phyloP scores from a whole-genome alignment of 1,139 yeast genomes.

The Suhomyces terraborum region DNA sequence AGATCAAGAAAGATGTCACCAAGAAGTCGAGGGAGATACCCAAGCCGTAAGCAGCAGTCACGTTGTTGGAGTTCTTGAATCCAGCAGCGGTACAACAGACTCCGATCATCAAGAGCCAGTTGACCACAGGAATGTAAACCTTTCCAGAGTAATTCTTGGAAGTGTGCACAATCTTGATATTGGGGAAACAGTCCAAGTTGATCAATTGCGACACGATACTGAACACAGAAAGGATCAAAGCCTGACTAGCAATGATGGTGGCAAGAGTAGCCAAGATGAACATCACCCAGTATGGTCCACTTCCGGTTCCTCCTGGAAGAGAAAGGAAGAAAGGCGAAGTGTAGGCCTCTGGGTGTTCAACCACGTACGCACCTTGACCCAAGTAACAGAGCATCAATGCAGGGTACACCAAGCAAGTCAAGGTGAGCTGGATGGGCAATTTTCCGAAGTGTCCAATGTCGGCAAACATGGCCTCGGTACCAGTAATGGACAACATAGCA shows the following conservation, averaged over 20 bases:
- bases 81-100: constrained; percentile 54
- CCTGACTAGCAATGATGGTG: constrained; percentile 62
- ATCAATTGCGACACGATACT: constrained; percentile 54
- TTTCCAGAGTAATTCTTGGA: constrained; percentile 47
- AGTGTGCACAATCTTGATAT: constrained; percentile 45
- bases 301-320: constrained; percentile 51
- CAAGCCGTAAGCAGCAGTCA: constrained; percentile 62
- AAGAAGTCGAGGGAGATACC: constrained; percentile 58
- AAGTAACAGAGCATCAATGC: constrained; percentile 52
- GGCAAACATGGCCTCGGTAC: constrained; percentile 66
- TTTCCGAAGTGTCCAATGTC: constrained; percentile 60
- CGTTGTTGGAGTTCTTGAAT: constrained; percentile 49
- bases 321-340: constrained; percentile 50
- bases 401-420: constrained; percentile 52
- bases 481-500: constrained; percentile 58
- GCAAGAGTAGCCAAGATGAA: constrained; percentile 55
- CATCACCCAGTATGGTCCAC: constrained; percentile 52
- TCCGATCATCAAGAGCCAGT: constrained; percentile 52
- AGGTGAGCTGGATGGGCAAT: constrained; percentile 50
- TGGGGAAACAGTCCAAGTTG: constrained; percentile 56
- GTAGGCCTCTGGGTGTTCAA: constrained; percentile 41
- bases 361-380: constrained; percentile 58
- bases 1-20: constrained; percentile 50
- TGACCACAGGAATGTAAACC: constrained; percentile 53
- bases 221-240: constrained; percentile 57